Evolutionary conservation across 805 yeast genomes (phyloP).

Genomic region (Barnettozyma sucrosica): DNA sequence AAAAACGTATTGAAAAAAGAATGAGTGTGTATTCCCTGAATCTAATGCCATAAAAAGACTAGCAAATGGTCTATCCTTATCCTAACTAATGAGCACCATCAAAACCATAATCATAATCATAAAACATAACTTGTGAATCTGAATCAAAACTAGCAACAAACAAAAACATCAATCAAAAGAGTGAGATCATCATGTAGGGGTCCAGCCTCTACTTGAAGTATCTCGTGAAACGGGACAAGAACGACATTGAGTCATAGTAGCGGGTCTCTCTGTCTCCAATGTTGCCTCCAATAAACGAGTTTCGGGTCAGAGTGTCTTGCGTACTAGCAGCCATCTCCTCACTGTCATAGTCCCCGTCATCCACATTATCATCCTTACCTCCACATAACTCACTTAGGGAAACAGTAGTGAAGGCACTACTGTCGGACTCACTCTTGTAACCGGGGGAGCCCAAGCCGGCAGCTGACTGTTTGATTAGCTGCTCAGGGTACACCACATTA

Average conservation of each 20-base stretch:
- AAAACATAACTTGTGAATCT: not conserved
- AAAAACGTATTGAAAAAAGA: not conserved
- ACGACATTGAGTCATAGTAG: conserved; percentile 22
- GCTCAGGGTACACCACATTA: conserved; percentile 39
- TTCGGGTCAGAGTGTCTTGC: conserved; percentile 19
- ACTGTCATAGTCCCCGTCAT: conserved; percentile 13
- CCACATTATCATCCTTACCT: conserved; percentile 7
- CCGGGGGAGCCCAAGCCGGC: not conserved
- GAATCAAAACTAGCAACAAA: not conserved
- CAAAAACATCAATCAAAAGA: not conserved
- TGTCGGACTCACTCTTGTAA: conserved; percentile 21
- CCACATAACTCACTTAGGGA: conserved; percentile 19
- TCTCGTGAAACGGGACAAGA: conserved; percentile 21
- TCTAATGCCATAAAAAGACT: not conserved
- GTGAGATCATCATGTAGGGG: conserved; percentile 5
- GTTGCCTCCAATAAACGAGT: not conserved
- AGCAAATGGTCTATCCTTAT: not conserved
- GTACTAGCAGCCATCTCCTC: conserved; percentile 17
- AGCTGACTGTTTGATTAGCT: conserved; percentile 10
- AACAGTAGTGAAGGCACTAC: conserved; percentile 22
- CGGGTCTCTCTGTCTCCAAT: conserved; percentile 17
- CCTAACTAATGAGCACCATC: not conserved
- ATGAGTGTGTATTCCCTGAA: not conserved
- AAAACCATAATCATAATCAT: not conserved
- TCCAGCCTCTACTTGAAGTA: conserved; percentile 15